phyloP scores from a whole-genome alignment of 345 rosid genomes.

The thale cress (Arabidopsis thaliana) region DNA sequence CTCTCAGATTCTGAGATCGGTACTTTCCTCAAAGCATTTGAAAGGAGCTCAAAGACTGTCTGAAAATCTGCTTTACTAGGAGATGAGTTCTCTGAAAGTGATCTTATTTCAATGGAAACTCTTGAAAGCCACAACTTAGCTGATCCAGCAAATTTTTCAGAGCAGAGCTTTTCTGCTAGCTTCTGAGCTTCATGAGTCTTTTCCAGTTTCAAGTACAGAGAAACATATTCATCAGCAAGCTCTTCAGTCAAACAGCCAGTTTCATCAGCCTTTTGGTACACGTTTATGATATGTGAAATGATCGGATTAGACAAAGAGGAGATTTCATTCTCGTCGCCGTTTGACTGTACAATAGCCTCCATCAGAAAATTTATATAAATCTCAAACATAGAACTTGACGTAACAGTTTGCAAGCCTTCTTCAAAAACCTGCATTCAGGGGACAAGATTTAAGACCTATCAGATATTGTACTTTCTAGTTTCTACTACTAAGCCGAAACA shows the following conservation, averaged over 20 bases:
- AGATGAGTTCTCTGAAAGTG: constrained; percentile 43
- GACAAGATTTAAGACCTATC: constrained; percentile 10
- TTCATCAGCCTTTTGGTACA: constrained; percentile 73
- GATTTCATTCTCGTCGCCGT: constrained; percentile 47
- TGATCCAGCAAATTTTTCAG: constrained; percentile 59
- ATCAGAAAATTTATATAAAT: constrained; percentile 63
- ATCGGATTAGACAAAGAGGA: constrained; percentile 37
- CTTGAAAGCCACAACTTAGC: constrained; percentile 67
- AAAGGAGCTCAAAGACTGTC: constrained; percentile 58
- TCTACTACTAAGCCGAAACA: neutral
- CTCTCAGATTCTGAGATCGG: constrained; percentile 67
- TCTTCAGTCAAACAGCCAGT: constrained; percentile 66
- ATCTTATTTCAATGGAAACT: constrained; percentile 62
- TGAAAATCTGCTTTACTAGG: constrained; percentile 57
- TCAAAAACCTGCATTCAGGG: constrained; percentile 67
- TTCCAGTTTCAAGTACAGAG: constrained; percentile 68
- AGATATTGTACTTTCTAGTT: neutral
- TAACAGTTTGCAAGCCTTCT: constrained; percentile 62
- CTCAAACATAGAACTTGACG: constrained; percentile 65
- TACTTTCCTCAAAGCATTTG: constrained; percentile 54
- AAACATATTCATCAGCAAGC: constrained; percentile 69
- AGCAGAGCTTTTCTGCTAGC: constrained; percentile 66
- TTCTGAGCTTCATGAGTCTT: constrained; percentile 63
- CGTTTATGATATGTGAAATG: constrained; percentile 53
- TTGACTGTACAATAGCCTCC: constrained; percentile 50